Evolutionary conservation across 1,284 basidiomycete genomes (phyloP).

Genomic region (Marasmius tenuissimus): DNA sequence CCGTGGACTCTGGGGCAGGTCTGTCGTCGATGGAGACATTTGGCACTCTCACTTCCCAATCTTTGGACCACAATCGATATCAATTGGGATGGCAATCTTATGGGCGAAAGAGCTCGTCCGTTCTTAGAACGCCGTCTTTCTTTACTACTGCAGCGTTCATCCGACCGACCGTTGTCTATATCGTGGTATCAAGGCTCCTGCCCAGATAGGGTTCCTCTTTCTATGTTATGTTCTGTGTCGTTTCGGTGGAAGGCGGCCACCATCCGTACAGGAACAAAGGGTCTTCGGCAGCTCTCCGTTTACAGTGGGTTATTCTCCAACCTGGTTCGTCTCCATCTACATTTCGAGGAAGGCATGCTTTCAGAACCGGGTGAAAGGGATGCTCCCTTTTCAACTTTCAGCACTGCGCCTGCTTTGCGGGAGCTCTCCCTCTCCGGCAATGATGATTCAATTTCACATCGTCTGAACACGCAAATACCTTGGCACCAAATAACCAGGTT

Average conservation of each 20-base stretch:
- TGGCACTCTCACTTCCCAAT: background rate
- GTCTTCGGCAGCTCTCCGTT: background rate
- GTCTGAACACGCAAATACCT: background rate
- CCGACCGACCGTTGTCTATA: background rate
- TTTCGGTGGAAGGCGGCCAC: background rate
- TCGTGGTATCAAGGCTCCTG: background rate
- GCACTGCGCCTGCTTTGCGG: background rate
- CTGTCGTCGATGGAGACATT: background rate
- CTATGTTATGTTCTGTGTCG: background rate
- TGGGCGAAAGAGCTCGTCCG: background rate
- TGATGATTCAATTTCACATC: background rate
- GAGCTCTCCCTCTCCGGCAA: background rate
- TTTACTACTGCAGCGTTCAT: background rate
- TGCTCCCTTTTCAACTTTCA: background rate
- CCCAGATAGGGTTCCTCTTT: background rate
- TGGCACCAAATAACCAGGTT: background rate
- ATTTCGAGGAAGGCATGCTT: background rate
- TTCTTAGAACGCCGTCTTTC: background rate
- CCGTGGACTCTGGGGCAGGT: background rate
- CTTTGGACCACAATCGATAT: background rate
- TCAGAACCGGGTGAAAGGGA: background rate
- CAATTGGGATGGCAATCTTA: background rate
- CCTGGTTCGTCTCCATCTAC: background rate
- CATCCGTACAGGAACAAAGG: background rate
- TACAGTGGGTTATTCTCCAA: background rate